Percentiles rank a stretch among this genome's conserved stretches.
Evolutionary conservation across 2,329 filamentous ascomycete genomes (phyloP).

Genomic region (Trichoderma oligosporum): DNA sequence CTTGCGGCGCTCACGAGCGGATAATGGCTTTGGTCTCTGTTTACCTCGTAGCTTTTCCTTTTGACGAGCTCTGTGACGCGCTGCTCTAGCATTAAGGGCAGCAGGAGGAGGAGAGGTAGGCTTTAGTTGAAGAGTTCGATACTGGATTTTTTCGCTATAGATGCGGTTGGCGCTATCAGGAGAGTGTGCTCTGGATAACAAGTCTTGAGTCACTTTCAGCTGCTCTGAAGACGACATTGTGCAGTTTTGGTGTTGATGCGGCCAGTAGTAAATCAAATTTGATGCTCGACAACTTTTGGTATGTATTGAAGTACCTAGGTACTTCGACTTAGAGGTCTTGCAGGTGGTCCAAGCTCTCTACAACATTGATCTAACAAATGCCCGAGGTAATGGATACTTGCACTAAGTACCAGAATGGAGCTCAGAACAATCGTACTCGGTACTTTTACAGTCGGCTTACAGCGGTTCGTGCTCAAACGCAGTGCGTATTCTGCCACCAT

Average conservation of each 20-base stretch:
- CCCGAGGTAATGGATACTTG: no score
- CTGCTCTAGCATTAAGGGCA: constrained; percentile 53
- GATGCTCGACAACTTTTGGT: not conserved
- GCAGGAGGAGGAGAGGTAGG: constrained; percentile 65
- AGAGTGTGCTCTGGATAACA: constrained; percentile 76
- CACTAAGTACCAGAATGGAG: no score
- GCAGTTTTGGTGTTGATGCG: not conserved
- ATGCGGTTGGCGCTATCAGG: constrained; percentile 67
- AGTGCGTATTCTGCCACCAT: no score
- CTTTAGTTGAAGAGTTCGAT: constrained; percentile 74
- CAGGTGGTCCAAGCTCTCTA: constrained; percentile 27
- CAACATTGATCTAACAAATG: no score
- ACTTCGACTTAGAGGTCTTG: constrained; percentile 5
- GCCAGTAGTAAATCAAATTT: no score
- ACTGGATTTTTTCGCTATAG: constrained; percentile 76
- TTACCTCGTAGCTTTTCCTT: constrained; percentile 46
- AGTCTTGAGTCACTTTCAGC: constrained; percentile 50
- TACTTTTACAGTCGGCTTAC: not conserved
- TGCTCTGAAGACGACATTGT: constrained; percentile 36
- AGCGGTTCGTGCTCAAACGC: not conserved
- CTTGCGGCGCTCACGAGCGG: constrained; percentile 70
- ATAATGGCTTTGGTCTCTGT: constrained; percentile 64
- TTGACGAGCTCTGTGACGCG: constrained; percentile 47
- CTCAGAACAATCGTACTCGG: not conserved
- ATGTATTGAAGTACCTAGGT: no score